phyloP scores from a whole-genome alignment of 2,329 filamentous ascomycete genomes.

The Colletotrichum paranaense region DNA sequence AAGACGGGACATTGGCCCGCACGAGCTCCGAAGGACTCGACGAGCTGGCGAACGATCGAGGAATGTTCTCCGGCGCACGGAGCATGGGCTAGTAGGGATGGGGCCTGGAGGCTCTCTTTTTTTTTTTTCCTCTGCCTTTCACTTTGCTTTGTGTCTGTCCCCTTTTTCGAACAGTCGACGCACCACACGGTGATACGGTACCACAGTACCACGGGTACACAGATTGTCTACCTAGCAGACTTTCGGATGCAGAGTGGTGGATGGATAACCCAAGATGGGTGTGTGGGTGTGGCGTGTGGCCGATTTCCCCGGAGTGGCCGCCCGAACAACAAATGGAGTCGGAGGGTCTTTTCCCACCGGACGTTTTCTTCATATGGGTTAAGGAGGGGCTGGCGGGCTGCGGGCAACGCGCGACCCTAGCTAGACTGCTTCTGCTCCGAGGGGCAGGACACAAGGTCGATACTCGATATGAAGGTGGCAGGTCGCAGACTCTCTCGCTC shows the following conservation, averaged over 20 bases:
- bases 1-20: slow-evolving; percentile 30
- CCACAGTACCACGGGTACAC: background rate
- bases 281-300: background rate
- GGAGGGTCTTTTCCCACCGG: background rate
- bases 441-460: background rate
- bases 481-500: background rate
- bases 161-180: background rate
- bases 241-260: background rate
- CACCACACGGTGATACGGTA: background rate
- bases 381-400: background rate
- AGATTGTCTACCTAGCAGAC: background rate
- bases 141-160: no score
- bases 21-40: slow-evolving; percentile 23
- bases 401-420: background rate
- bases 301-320: background rate
- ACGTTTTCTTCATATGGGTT: background rate
- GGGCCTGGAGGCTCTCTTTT: slow-evolving; percentile 10
- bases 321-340: background rate
- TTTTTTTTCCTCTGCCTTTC: background rate
- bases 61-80: slow-evolving; percentile 35
- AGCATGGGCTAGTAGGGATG: slow-evolving; percentile 33
- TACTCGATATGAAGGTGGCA: background rate
- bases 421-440: background rate
- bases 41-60: slow-evolving; percentile 28
- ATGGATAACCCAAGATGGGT: background rate